Conservation (phyloP, 169 alveolate genomes). For the Plasmodium ovale region DNA sequence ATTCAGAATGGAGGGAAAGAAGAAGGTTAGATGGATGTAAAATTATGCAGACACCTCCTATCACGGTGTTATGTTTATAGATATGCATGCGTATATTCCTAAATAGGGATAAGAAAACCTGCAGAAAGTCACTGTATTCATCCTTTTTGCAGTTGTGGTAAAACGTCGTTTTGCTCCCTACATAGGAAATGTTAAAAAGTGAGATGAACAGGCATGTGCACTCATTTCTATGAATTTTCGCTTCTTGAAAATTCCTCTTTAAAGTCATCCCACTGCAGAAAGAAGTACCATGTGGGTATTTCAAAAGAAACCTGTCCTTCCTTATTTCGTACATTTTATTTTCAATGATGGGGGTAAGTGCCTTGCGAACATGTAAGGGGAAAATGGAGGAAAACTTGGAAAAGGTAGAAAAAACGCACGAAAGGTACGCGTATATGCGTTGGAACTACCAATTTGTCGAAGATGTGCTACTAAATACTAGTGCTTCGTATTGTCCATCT, state of each 20-base stretch:
- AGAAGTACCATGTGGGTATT: conserved; percentile 61
- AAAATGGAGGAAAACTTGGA: too few relatives aligned
- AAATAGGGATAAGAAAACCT: conserved; percentile 2
- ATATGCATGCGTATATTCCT: not conserved
- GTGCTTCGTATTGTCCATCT: too few relatives aligned
- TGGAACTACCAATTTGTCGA: not conserved
- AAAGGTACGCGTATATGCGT: not conserved
- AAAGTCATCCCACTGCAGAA: too few relatives aligned
- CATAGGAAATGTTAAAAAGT: not conserved
- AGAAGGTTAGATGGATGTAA: not conserved
- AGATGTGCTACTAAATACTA: too few relatives aligned
- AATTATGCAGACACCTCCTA: not conserved
- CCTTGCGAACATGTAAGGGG: too few relatives aligned
- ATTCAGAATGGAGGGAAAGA: not conserved
- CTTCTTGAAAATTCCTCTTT: too few relatives aligned
- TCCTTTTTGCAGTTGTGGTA: conserved; percentile 66
- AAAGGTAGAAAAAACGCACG: not conserved
- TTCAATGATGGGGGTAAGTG: conserved; percentile 44
- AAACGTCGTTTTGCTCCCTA: conserved; percentile 53
- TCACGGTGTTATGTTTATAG: too few relatives aligned
- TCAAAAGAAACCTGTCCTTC: conserved; percentile 63
- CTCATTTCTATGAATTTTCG: not conserved
- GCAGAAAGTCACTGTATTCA: conserved; percentile 42
- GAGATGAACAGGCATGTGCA: not conserved
- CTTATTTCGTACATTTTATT: conserved; percentile 27